phyloP scores from a whole-genome alignment of 78 protist species.

The Blattamonas nauphoetae region DNA sequence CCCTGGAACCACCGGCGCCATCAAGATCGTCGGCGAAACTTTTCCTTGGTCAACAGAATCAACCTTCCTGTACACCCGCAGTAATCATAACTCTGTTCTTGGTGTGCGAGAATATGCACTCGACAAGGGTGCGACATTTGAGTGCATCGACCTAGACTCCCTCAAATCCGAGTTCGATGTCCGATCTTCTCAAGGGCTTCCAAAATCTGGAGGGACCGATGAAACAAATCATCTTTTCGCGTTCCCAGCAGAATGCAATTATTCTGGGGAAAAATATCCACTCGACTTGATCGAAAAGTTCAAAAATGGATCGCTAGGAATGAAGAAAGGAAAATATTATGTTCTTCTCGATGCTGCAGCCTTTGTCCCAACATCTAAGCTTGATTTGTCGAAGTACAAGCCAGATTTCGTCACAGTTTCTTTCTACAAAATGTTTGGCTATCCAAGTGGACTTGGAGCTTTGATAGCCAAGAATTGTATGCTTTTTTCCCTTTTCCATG shows the following conservation, averaged over 20 bases:
- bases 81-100: conserved; percentile 51
- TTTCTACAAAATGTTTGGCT: conserved; percentile 85
- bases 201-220: neutral
- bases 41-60: conserved; percentile 53
- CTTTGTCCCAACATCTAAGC: conserved; percentile 38
- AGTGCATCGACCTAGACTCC: neutral
- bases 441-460: conserved; percentile 84
- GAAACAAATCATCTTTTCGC: conserved; percentile 41
- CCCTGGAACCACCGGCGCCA: conserved; percentile 56
- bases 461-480: conserved; percentile 50
- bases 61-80: conserved; percentile 23
- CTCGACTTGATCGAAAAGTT: conserved; percentile 20
- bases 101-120: conserved; percentile 43
- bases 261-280: conserved; percentile 39
- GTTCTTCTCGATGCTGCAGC: conserved; percentile 57
- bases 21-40: conserved; percentile 60
- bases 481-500: neutral
- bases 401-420: conserved; percentile 64
- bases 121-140: conserved; percentile 3
- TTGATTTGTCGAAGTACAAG: conserved; percentile 36
- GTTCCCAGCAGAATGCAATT: conserved; percentile 55
- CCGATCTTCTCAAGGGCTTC: neutral
- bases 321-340: neutral
- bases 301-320: neutral
- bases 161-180: neutral